These are phyloP conservation scores for Camelina hispida DNA, from an alignment of 345 rosid genomes.

Conservation along the genomic window DNA sequence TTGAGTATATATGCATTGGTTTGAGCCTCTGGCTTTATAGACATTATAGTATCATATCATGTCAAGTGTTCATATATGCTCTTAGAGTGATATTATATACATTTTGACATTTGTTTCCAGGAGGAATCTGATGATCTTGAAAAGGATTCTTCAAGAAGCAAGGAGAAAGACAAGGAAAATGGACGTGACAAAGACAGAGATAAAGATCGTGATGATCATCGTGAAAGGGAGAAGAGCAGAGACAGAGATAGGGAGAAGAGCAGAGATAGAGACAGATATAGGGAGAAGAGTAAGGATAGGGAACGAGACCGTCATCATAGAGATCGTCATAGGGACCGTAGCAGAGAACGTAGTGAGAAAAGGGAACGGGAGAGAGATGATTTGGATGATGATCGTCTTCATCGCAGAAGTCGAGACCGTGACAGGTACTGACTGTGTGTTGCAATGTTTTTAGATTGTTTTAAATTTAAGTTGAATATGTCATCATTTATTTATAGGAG, in stretches of 20 bases:
- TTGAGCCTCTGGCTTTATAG: background rate
- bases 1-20: background rate
- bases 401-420: conserved; percentile 56
- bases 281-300: conserved; percentile 37
- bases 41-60: background rate
- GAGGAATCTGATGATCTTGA: conserved; percentile 63
- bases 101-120: conserved; percentile 40
- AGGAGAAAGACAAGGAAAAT: conserved; percentile 55
- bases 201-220: conserved; percentile 26
- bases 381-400: conserved; percentile 59
- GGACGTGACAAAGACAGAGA: conserved; percentile 48
- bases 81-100: background rate
- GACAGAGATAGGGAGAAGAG: conserved; percentile 38
- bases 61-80: background rate
- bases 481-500: conserved; percentile 41
- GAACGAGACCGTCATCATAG: conserved; percentile 55
- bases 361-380: conserved; percentile 75
- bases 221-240: conserved; percentile 37
- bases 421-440: conserved; percentile 58
- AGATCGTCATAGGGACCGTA: conserved; percentile 64
- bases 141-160: conserved; percentile 61
- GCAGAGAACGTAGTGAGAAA: conserved; percentile 72
- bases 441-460: background rate
- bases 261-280: conserved; percentile 40
- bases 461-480: conserved; percentile 23